Evolutionary conservation across 805 yeast genomes (phyloP), one percentile per base, ranked within the genome.

Genomic region (Starmerella scarabaei): DNA sequence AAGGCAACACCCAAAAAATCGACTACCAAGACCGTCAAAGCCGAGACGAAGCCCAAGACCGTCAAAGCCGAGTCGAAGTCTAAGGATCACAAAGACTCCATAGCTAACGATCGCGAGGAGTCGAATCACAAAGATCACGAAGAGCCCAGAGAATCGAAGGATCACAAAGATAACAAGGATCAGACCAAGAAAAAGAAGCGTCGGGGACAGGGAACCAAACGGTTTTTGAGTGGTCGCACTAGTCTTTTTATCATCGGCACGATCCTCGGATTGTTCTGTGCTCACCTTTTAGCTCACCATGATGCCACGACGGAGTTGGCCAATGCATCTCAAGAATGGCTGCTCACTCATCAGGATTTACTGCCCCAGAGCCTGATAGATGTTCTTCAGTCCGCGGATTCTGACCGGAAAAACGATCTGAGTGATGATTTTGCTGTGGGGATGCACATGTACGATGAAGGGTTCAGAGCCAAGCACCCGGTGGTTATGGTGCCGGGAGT

Each of bases 401-500:
- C 63, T n/a, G 65, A 62, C 11, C 17, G 33, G 14, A 38, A 44
- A 3, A 53, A 53, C 7, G 56, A 67, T 23, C 65, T 54, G n/a
- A 49, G 84, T 5, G 93, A 84, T 44, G 75, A 86, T 36, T 91
- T 91, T 63, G 83, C 91, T 0, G 93, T 85, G 15, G 98, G 98
- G 1, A 72, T 68, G 50, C 62, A 69, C 33, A 61, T 88, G 67
- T 72, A 71, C 19, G 65, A 70, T 23, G 71, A 75, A 28, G 61
- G 74, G 21, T 56, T 65, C 0, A 39, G 45, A 2, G 68, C 76
- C 1, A 73, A 80, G 47, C 69, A 73, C 59, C 93, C 94, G 5
- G 94, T 91, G 12, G 72, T 91, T 3, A 71, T 91, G 77, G 83
- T 91, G 16, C 98, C 98, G 0, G 98, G 98, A 3, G 96, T 88